Conservation (phyloP, 2,329 filamentous ascomycete genomes). For the Trichoderma polysporum region DNA sequence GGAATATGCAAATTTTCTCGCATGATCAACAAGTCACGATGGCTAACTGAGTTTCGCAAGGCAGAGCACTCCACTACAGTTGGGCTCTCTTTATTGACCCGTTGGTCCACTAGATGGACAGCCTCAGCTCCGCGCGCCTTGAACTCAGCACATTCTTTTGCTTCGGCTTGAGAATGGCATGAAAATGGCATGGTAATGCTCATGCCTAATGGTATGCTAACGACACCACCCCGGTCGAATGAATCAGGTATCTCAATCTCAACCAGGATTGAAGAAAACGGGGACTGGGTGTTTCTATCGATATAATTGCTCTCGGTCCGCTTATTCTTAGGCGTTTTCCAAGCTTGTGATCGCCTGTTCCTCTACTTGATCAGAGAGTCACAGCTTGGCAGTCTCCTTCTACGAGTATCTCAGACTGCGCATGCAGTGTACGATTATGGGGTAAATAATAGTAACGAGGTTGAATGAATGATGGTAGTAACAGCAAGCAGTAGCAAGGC, state of each 20-base stretch:
- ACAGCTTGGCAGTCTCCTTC: background rate
- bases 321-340: background rate
- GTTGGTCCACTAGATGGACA: background rate
- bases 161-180: background rate
- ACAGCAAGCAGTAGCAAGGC: background rate
- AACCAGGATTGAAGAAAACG: background rate
- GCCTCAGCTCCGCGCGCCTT: background rate
- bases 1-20: background rate
- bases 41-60: background rate
- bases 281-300: background rate
- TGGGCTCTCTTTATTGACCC: background rate
- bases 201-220: background rate
- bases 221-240: background rate
- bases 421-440: background rate
- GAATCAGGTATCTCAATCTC: background rate
- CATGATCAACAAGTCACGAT: conserved; percentile 11
- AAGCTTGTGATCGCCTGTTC: background rate
- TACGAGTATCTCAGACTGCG: background rate
- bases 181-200: background rate
- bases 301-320: background rate
- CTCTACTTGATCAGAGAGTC: background rate
- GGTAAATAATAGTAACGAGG: background rate
- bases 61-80: background rate
- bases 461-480: background rate
- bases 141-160: background rate